Percentiles rank a stretch among this genome's conserved stretches.
Conservation (phyloP, 139 green algal genomes). For the Edaphochlamys debaryana region DNA sequence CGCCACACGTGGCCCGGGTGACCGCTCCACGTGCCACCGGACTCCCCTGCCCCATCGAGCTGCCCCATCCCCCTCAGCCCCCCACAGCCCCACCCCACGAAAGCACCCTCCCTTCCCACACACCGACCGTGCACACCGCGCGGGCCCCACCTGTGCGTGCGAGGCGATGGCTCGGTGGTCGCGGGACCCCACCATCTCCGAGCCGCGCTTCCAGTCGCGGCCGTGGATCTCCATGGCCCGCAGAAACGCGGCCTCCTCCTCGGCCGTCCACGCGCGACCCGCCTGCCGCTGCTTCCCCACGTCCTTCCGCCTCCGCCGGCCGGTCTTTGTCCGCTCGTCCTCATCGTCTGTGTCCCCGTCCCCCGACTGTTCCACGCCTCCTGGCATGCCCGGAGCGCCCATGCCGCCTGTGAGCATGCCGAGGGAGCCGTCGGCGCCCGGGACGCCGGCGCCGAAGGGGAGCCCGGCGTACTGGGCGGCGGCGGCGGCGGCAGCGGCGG, state of each 20-base stretch:
- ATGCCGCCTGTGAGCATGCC: not conserved
- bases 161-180: conserved; percentile 73
- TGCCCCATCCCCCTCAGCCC: too few relatives aligned
- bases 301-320: conserved; percentile 80
- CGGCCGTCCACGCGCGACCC: conserved; percentile 70
- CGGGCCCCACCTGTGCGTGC: conserved; percentile 47
- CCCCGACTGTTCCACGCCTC: not conserved
- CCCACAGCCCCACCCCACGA: too few relatives aligned
- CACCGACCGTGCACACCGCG: too few relatives aligned
- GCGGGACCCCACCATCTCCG: conserved; percentile 66
- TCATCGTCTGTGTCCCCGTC: conserved; percentile 3
- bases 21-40: too few relatives aligned
- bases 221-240: conserved; percentile 66
- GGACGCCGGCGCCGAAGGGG: not conserved
- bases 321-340: conserved; percentile 45
- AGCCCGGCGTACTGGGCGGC: too few relatives aligned
- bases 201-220: conserved; percentile 71
- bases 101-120: too few relatives aligned
- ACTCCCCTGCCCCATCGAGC: too few relatives aligned
- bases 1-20: too few relatives aligned
- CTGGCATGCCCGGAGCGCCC: not conserved
- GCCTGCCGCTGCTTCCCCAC: conserved; percentile 59
- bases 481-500: not conserved
- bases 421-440: not conserved
- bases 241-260: conserved; percentile 66